These are phyloP conservation scores for Protomyces pachydermus DNA, from an alignment of 1,139 yeast species.

Conservation along the genomic window DNA sequence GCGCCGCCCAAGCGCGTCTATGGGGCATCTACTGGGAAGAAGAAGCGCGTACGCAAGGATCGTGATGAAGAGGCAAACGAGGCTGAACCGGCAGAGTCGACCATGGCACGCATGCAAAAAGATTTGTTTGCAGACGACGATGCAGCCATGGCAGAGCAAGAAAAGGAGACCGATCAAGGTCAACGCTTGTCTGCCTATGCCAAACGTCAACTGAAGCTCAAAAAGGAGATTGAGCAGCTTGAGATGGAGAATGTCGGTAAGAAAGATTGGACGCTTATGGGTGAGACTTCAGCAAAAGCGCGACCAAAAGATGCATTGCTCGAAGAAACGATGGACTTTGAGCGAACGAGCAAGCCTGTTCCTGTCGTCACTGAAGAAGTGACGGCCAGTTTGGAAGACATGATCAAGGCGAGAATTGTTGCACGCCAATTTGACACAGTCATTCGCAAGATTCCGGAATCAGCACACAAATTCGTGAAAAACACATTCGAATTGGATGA, in stretches of 20 bases:
- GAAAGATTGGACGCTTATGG: conserved; percentile 90
- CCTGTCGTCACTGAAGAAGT: conserved; percentile 88
- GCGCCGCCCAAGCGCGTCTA: conserved; percentile 38
- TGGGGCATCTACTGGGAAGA: conserved; percentile 28
- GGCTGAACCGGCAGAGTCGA: conserved; percentile 48
- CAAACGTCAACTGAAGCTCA: conserved; percentile 71
- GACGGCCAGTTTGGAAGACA: conserved; percentile 79
- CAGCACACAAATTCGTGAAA: conserved; percentile 50
- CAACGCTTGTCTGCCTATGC: conserved; percentile 44
- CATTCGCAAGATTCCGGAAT: conserved; percentile 65
- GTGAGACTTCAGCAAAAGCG: conserved; percentile 77
- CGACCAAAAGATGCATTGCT: conserved; percentile 79
- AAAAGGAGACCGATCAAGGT: conserved; percentile 36
- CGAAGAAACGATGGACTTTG: conserved; percentile 65
- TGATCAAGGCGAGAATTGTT: conserved; percentile 74
- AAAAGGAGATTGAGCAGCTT: conserved; percentile 66
- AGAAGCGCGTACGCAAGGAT: conserved; percentile 29
- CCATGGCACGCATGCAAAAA: conserved; percentile 52
- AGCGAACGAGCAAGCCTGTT: conserved; percentile 72
- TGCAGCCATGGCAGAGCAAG: conserved; percentile 36
- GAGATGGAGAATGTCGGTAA: conserved; percentile 87
- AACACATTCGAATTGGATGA: conserved; percentile 63
- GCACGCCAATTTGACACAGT: conserved; percentile 76
- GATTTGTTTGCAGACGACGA: conserved; percentile 54
- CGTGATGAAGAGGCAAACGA: conserved; percentile 38